Evolutionary conservation across 1,139 yeast genomes (phyloP), one percentile per base, ranked within the genome.

Genomic region (Pichia sp.): DNA sequence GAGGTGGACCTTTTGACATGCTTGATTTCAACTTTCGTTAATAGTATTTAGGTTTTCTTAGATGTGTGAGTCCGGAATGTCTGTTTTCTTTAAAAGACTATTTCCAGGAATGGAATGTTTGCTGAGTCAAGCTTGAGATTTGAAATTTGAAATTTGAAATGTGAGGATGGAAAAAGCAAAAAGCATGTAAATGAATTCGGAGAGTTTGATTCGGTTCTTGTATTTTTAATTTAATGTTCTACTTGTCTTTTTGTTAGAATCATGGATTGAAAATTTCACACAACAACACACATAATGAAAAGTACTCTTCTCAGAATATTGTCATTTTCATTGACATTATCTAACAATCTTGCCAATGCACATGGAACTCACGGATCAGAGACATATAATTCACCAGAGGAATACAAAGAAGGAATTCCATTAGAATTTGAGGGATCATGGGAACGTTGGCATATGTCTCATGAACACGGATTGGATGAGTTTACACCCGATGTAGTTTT

Each of bases 371-470:
- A 49, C 5, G 46, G 38, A 22, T 39, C 28, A 39, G 18, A 22
- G 5, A 25, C 47, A 10, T 52, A 50, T 28, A 57, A 57, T 38
- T 2, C 25, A 14, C 43, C 52, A 18, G 41, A 45, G 6, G 67
- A 64, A 43, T 59, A 57, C 38, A 57, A 55, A 9, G 67, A 64
- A 46, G 29, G 44, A 29, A 61, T 61, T 30, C 68, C 68, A 0
- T 56, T 47, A 7, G 66, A 64, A 46, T 64, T 56, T 47, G 50
- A 50, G 16, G 66, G 65, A 18, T 62, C 66, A 18, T 87, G 95
- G 95, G 87, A 84, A 62, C 77, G 77, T 59, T 85, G 91, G 87
- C 98, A 91, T 69, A 91, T 91, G 98, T 73, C 78, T 57, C 83
- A 82, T 61, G 99, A 91, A 68, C 98, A 91, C 70, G 83, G 81